Evolutionary conservation across 768 basidiomycete species (phyloP).

Genomic region (Amanita polypyramis): DNA sequence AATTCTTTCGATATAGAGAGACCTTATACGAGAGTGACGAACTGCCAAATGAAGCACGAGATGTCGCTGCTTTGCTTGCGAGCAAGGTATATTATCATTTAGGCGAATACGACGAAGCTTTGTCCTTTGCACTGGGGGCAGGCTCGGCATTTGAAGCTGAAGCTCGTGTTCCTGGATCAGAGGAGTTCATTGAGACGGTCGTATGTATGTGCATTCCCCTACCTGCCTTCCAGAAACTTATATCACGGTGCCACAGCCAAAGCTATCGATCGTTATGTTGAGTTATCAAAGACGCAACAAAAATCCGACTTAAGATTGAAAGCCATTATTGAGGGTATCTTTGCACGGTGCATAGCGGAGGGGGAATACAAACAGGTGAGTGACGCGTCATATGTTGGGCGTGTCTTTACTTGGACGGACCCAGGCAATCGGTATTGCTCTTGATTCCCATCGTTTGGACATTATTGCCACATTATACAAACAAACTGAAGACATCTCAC

Average conservation of each 20-base stretch:
- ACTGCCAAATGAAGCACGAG: constrained; percentile 61
- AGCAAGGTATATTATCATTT: constrained; percentile 98
- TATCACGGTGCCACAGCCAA: constrained; percentile 47
- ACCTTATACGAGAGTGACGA: constrained; percentile 78
- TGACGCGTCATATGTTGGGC: constrained; percentile 7
- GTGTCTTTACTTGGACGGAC: constrained; percentile 5
- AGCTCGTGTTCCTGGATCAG: constrained; percentile 47
- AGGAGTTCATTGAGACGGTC: constrained; percentile 91
- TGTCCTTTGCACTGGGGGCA: constrained; percentile 90
- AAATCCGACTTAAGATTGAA: constrained; percentile 76
- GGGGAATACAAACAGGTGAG: constrained; percentile 85
- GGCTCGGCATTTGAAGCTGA: constrained; percentile 79
- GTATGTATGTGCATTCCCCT: constrained; percentile 54
- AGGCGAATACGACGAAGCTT: constrained; percentile 89
- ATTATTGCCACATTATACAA: constrained; percentile 72
- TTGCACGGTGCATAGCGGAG: constrained; percentile 75
- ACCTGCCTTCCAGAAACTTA: neutral
- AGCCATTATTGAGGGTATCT: constrained; percentile 82
- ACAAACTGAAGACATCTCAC: constrained; percentile 59
- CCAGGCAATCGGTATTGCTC: constrained; percentile 89
- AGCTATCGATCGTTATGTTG: constrained; percentile 91
- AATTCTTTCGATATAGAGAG: constrained; percentile 46
- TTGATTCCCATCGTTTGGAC: constrained; percentile 85
- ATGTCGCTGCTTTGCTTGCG: constrained; percentile 83
- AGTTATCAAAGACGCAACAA: constrained; percentile 43